A percentile compares a stretch with the other conserved stretches of the same genome.
Conservation (phyloP, 2,329 filamentous ascomycete species). For the Botrytis porri region DNA sequence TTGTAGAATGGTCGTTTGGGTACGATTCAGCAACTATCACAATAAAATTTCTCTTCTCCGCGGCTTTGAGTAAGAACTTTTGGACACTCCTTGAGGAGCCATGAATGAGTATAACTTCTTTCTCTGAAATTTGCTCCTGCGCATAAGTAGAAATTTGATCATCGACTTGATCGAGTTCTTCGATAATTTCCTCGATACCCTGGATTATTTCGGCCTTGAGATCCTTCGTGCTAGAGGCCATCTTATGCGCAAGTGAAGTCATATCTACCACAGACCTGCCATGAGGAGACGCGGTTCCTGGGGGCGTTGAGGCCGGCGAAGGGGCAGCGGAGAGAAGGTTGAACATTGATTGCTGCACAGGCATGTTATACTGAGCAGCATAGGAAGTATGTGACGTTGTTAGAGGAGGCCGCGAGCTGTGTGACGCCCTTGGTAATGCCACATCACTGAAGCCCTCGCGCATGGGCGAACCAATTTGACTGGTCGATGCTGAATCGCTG, state of each 20-base stretch:
- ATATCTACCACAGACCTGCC: constrained; percentile 36
- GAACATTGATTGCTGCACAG: constrained; percentile 71
- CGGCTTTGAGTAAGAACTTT: constrained; percentile 83
- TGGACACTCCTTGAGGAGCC: constrained; percentile 84
- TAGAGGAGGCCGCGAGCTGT: constrained; percentile 55
- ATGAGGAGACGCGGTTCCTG: constrained; percentile 49
- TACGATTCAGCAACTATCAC: constrained; percentile 77
- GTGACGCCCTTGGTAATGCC: constrained; percentile 21
- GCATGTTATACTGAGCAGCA: constrained; percentile 51
- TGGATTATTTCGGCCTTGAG: constrained; percentile 88
- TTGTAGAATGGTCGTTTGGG: constrained; percentile 64
- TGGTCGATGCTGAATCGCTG: constrained; percentile 36
- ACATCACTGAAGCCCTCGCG: constrained; percentile 26
- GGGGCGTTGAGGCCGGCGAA: constrained; percentile 53
- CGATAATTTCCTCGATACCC: constrained; percentile 92
- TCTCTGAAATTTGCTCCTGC: constrained; percentile 87
- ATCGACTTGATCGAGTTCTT: constrained; percentile 89
- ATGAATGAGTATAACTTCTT: constrained; percentile 88
- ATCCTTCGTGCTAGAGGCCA: constrained; percentile 51
- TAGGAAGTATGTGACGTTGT: constrained; percentile 62
- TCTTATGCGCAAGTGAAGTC: constrained; percentile 33
- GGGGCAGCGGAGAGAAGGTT: constrained; percentile 74
- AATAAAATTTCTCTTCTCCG: constrained; percentile 86
- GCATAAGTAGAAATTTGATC: constrained; percentile 88
- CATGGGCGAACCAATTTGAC: constrained; percentile 34